These are phyloP conservation scores for Aspergillus sp. DNA, from an alignment of 2,329 filamentous ascomycete species.

Conservation along the genomic window DNA sequence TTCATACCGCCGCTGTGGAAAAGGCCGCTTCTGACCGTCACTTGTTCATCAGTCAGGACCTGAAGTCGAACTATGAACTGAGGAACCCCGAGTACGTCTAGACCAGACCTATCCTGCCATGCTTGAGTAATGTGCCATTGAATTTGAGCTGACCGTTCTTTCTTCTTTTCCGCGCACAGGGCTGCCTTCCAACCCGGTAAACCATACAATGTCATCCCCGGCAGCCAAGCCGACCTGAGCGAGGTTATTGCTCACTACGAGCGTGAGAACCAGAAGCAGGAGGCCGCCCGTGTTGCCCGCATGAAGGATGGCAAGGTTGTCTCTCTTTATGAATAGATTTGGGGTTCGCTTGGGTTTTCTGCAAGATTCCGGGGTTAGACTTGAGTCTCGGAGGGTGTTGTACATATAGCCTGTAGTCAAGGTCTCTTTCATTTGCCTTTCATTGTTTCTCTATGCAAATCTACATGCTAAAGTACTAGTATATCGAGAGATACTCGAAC, in stretches of 20 bases:
- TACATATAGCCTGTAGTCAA: conserved; percentile 42
- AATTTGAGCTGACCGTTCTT: conserved; percentile 15
- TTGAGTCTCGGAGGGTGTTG: conserved; percentile 33
- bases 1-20: conserved; percentile 65
- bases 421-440: conserved; percentile 32
- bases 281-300: conserved; percentile 58
- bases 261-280: conserved; percentile 59
- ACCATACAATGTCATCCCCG: conserved; percentile 67
- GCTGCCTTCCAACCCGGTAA: conserved; percentile 63
- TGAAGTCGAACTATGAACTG: conserved; percentile 56
- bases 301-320: conserved; percentile 50
- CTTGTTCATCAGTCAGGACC: conserved; percentile 56
- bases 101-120: neutral
- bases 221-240: conserved; percentile 63
- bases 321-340: conserved; percentile 49
- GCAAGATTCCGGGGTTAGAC: conserved; percentile 30
- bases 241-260: conserved; percentile 66
- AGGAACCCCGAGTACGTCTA: conserved; percentile 67
- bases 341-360: conserved; percentile 24
- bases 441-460: conserved; percentile 23
- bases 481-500: neutral
- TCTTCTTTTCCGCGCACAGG: conserved; percentile 43
- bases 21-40: conserved; percentile 66
- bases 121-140: neutral
- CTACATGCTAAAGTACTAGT: neutral